Evolutionary conservation across 495 filamentous ascomycete species (phyloP), one percentile per base, ranked within the genome.

Genomic region (Extremus antarcticus): DNA sequence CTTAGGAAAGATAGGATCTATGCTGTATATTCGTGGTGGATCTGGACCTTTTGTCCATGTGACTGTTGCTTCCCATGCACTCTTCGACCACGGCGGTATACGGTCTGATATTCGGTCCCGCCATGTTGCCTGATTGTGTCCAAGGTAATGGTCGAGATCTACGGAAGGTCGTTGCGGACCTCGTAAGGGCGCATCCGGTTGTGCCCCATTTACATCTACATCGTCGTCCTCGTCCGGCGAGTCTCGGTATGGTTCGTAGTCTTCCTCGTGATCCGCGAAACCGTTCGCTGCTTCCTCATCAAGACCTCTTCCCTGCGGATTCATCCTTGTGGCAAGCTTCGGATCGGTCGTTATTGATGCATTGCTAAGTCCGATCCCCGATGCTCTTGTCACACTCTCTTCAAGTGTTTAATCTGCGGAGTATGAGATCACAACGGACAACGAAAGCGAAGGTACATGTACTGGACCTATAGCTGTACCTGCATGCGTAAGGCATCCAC

Each of bases 41-140:
- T 71, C 55, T 11, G 70, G 70, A 1, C 70, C 70, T 50, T 68
- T 67, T 21, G 66, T 60, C 69, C 69, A 73, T 35, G 24, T 63
- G 39, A 49, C 59, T n/a, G 63, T 63, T 10, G 53, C 56, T 35
- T 32, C 35, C 53, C 62, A 70, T 43, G 56, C 57, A 8, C 61
- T 57, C 45, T 60, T 57, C 16, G 68, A 15, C 3, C 56, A 53
- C 17, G 60, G 53, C 11, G 64, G 67, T 25, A 70, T 59, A 24
- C 53, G 19, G 4, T 56, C 46, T 35, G 19, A 25, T 7, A 53
- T 20, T 43, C 38, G 20, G 16, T 49, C 43, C 8, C 19, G 17
- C 59, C 59, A 62, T 15, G 45, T 3, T 9, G 21, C 16, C 7
- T 22, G 15, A 19, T 13, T 1, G 13, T 10, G 17, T 46, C 43